Conservation (phyloP, 441 rosid genomes). For the Pelargonium citronellum region DNA sequence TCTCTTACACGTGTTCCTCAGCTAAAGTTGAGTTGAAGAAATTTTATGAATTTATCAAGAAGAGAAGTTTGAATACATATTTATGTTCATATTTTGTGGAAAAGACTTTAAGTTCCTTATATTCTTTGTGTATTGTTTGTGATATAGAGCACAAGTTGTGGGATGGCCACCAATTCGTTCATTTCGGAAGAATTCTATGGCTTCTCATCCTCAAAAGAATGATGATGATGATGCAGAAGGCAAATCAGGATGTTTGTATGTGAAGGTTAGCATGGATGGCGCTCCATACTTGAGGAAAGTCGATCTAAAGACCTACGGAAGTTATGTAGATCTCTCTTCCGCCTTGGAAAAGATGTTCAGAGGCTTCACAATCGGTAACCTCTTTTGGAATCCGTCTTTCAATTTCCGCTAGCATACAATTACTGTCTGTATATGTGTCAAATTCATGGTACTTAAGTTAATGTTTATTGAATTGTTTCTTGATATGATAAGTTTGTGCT, state of each 20-base stretch:
- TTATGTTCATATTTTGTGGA: neutral
- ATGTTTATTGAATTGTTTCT: no score
- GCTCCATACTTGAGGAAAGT: conserved; percentile 77
- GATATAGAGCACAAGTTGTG: conserved; percentile 61
- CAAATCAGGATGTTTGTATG: conserved; percentile 45
- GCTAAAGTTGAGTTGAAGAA: no score
- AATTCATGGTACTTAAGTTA: no score
- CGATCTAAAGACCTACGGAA: conserved; percentile 54
- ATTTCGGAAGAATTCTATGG: conserved; percentile 69
- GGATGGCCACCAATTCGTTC: conserved; percentile 87
- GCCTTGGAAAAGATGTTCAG: conserved; percentile 69
- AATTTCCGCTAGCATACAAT: neutral
- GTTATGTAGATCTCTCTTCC: conserved; percentile 56
- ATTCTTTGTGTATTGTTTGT: conserved; percentile 7
- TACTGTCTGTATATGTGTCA: neutral
- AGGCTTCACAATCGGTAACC: conserved; percentile 66
- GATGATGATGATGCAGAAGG: conserved; percentile 34
- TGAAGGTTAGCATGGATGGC: conserved; percentile 77
- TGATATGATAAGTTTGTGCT: no score
- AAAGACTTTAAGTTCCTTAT: neutral
- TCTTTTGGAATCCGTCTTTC: neutral
- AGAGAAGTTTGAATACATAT: neutral
- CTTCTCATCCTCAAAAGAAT: conserved; percentile 43
- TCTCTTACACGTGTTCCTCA: no score
- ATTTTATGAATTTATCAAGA: neutral